Evolutionary conservation across 495 filamentous ascomycete genomes (phyloP), one percentile per base, ranked within the genome.

Genomic region (Hypoxylon crocopeplum): DNA sequence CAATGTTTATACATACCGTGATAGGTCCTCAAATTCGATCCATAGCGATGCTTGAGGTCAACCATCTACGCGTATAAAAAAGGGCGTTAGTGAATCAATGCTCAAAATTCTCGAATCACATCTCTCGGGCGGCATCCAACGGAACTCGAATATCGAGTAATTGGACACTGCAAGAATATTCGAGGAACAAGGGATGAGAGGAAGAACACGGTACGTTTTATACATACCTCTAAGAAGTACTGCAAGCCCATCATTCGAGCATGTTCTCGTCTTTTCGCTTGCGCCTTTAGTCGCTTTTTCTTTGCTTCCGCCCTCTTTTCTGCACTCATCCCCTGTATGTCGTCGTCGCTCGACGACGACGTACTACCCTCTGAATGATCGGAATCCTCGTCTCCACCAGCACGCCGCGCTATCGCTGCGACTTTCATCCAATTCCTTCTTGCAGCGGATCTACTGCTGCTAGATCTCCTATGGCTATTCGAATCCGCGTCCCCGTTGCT

Each of bases 181-280:
- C n/a, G n/a, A n/a, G n/a, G n/a, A n/a, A n/a, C n/a, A n/a, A n/a
- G n/a, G n/a, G n/a, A n/a, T n/a, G n/a, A n/a, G n/a, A n/a, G n/a
- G n/a, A n/a, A n/a, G n/a, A n/a, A n/a, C n/a, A n/a, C n/a, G n/a
- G n/a, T n/a, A n/a, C n/a, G n/a, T n/a, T n/a, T n/a, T n/a, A n/a
- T n/a, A n/a, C n/a, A n/a, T n/a, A n/a, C n/a, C n/a, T 97, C 93
- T 3, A 97, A 77, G 59, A 95, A 96, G 68, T 97, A 97, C 56
- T 88, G 87, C 25, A 96, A 71, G 44, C 90, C 92, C 90, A 97
- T 93, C 60, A 83, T 85, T 69, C 87, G 90, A 0, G 91, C 84
- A 1, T 77, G 80, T 54, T 85, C 77, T 44, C 74, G 75, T 46
- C 77, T 75, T 36, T 76, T 71, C 7, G 66, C 66, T 57, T 75